Conservation (phyloP, 2,329 filamentous ascomycete species). For the Claviceps purpurea region DNA sequence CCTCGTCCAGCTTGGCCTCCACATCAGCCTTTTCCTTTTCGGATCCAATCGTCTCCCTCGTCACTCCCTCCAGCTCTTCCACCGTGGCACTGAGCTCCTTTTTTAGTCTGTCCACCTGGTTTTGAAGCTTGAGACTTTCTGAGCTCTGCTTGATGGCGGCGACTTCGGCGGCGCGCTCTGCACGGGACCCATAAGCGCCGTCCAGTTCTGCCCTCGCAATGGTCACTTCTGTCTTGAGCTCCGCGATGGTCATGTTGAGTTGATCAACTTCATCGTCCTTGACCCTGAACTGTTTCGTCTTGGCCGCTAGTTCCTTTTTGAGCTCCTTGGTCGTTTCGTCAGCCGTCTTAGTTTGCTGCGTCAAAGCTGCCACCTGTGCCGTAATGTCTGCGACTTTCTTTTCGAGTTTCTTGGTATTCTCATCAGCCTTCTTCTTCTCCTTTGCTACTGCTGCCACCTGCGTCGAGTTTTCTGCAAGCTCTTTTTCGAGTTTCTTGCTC, state of each 20-base stretch:
- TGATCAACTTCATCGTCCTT: constrained; percentile 38
- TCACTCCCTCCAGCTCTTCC: constrained; percentile 39
- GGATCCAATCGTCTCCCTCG: constrained; percentile 34
- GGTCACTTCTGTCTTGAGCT: constrained; percentile 48
- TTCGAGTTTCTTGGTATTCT: constrained; percentile 14
- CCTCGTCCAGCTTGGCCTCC: constrained; percentile 24
- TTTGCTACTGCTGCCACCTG: constrained; percentile 16
- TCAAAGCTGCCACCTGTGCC: constrained; percentile 15
- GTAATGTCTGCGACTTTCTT: constrained; percentile 14
- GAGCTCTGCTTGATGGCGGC: constrained; percentile 37
- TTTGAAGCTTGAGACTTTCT: constrained; percentile 32
- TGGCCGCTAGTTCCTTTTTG: constrained; percentile 15
- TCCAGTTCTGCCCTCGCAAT: constrained; percentile 49
- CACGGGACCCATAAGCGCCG: constrained; percentile 45
- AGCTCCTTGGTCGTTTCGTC: constrained; percentile 16
- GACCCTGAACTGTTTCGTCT: constrained; percentile 30
- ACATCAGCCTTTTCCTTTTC: constrained; percentile 35
- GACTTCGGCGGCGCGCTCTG: constrained; percentile 44
- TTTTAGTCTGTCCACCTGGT: constrained; percentile 36
- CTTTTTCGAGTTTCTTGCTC: constrained; percentile 14
- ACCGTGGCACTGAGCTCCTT: constrained; percentile 36
- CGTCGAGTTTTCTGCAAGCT: constrained; percentile 7
- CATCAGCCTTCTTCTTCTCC: constrained; percentile 15
- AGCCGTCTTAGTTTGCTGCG: constrained; percentile 13
- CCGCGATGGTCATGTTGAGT: constrained; percentile 38